Base-by-base conservation (phyloP, 1,284 basidiomycete genomes). In the Sanghuangporus weigelae region DNA sequence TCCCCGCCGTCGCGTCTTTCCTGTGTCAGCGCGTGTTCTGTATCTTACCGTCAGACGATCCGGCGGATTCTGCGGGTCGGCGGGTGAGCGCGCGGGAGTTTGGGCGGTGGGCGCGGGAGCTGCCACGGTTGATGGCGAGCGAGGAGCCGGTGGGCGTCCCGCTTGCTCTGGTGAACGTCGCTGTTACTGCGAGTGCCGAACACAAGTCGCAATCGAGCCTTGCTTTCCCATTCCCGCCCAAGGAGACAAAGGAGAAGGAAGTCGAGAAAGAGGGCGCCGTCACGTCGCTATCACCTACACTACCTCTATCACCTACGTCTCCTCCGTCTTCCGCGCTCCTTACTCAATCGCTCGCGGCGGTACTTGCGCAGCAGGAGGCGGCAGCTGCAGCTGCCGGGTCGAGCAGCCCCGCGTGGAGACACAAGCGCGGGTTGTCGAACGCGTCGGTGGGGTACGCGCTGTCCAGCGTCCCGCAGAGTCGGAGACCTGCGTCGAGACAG, bases 21-120 rank as follows among this genome's bases (percentile, higher is more conserved):
- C 83, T 99, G 57, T 87, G 93, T 62, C 84, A 85, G 66, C 85
- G 85, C 58, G 92, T 99, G 11, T 96, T 99, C 73, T 94, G 90
- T 74, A 84, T 96, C 68, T 84, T 93, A 42, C 56, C 60, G 12
- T 48, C 60, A 12, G 79, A 86, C 51, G 79, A 84, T 71, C 74
- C 81, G 50, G 73, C 78, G 61, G 83, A 84, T 67, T 79, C 83
- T 68, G 74, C 81, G 19, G 63, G 66, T 57, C 76, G 80, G 66
- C 84, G 94, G 48, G 85, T 92, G 60, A 83, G 85, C 31, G 95
- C 96, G 5, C 81, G 81, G 57, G 93, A 93, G 65, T 93, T 99
- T 70, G 95, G 93, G 11, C 74, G 77, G 56, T 99, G 96, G 96
- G 82, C 90, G 60, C 87, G 84, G 73, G 85, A 89, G 66, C 79